These are phyloP conservation scores for Lipomyces sp. DNA, from an alignment of 805 yeast species.

Conservation along the genomic window DNA sequence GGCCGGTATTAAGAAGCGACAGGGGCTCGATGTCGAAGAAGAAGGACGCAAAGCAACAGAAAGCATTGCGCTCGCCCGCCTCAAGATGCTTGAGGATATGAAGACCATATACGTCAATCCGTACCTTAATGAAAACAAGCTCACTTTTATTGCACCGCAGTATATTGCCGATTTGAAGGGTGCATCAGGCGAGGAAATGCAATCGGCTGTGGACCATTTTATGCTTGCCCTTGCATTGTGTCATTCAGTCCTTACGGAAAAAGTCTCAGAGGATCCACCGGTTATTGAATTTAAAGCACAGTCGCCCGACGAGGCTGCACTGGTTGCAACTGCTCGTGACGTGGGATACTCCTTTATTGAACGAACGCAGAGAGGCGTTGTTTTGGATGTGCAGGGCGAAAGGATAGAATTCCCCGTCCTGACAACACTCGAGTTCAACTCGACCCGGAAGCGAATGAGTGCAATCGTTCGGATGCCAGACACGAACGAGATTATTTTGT, in stretches of 20 bases:
- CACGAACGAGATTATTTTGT: slow-evolving; percentile 44
- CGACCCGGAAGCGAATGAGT: slow-evolving; percentile 78
- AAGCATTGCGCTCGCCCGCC: slow-evolving; percentile 45
- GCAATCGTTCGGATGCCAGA: slow-evolving; percentile 52
- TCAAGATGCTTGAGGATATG: slow-evolving; percentile 49
- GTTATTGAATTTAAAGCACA: slow-evolving; percentile 64
- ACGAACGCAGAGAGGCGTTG: slow-evolving; percentile 49
- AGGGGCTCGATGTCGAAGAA: slow-evolving; percentile 56
- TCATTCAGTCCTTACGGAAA: slow-evolving; percentile 70
- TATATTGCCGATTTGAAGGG: slow-evolving; percentile 54
- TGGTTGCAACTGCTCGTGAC: slow-evolving; percentile 73
- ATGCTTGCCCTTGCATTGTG: slow-evolving; percentile 67
- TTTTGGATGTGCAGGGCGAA: slow-evolving; percentile 47
- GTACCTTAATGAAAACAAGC: slow-evolving; percentile 48
- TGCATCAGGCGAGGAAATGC: slow-evolving; percentile 43
- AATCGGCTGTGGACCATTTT: slow-evolving; percentile 52
- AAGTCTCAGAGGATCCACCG: slow-evolving; percentile 40
- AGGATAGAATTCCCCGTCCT: slow-evolving; percentile 48
- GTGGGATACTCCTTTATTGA: slow-evolving; percentile 63
- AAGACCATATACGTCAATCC: slow-evolving; percentile 42
- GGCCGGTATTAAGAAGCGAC: slow-evolving; percentile 65
- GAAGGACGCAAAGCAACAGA: slow-evolving; percentile 46
- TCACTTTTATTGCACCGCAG: slow-evolving; percentile 62
- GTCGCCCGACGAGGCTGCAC: slow-evolving; percentile 79
- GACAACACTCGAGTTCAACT: slow-evolving; percentile 60